Percentiles rank a stretch among this genome's conserved stretches.
These are phyloP conservation scores for Coemansia sp. DNA, from an alignment of 192 early-diverging fungal genomes.

Conservation along the genomic window DNA sequence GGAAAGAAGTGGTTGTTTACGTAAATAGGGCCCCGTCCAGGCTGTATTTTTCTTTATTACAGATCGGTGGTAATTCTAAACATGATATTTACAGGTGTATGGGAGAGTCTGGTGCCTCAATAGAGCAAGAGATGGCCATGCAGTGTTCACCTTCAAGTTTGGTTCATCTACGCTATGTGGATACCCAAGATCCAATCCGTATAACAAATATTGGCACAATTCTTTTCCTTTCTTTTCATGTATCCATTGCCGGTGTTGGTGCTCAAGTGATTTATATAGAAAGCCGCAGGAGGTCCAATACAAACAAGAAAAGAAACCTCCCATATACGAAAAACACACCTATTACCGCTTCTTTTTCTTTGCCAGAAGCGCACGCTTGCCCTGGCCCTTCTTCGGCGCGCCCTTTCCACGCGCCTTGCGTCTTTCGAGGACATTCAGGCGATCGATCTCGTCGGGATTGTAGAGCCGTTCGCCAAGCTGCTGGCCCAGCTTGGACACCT, in stretches of 20 bases:
- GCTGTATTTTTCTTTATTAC: too few species aligned
- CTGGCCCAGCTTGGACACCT: slow-evolving; percentile 28
- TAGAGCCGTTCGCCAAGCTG: slow-evolving; percentile 36
- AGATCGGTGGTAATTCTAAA: neutral
- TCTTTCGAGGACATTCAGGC: slow-evolving; percentile 66
- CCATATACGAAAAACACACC: neutral
- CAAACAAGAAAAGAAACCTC: neutral
- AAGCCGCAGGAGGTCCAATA: too few species aligned
- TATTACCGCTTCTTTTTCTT: slow-evolving; percentile 41
- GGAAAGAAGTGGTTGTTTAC: too few species aligned
- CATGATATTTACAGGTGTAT: neutral
- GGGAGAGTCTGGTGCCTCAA: neutral
- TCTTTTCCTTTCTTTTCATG: too few species aligned
- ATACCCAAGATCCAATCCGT: too few species aligned
- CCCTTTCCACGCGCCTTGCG: slow-evolving; percentile 75
- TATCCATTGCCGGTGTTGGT: too few species aligned
- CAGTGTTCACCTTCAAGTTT: too few species aligned
- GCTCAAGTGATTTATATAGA: too few species aligned
- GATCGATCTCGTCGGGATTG: slow-evolving; percentile 64
- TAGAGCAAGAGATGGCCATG: neutral
- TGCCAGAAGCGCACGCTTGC: slow-evolving; percentile 45
- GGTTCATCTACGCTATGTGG: too few species aligned
- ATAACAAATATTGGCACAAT: too few species aligned
- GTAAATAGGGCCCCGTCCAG: too few species aligned
- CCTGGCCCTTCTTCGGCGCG: slow-evolving; percentile 68